Evolutionary conservation across 1,284 basidiomycete species (phyloP), one percentile per base, ranked within the genome.

Genomic region (Pseudozyma thailandica): DNA sequence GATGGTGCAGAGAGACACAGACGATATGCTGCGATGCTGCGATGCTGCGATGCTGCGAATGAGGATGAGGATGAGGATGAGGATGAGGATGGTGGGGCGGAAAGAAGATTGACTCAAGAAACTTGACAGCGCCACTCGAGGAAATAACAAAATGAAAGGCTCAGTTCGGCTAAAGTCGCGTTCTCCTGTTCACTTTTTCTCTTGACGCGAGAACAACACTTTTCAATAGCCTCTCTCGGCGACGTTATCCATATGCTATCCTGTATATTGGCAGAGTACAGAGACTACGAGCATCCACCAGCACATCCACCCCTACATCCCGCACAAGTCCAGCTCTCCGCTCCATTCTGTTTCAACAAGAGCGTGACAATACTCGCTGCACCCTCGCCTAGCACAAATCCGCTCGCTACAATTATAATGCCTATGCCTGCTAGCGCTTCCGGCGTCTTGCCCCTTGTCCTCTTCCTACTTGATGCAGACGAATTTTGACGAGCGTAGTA

Each of bases 361-460:
- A 98, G 86, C 8, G 90, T 89, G 27, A 94, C 84, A 42, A 98
- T 88, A 79, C 92, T 94, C 23, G 92, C 86, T 37, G 96, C 90
- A 2, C 94, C 86, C 70, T 98, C 94, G 26, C 94, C 94, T 18
- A 98, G 86, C 26, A 98, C 95, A 78, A 98, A 96, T 1, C 94
- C 94, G 77, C 91, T 93, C 4, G 94, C 95, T 28, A 96, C 86
- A 31, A 98, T 89, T 74, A 98, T 91, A 48, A 94, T 86, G 46
- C 87, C 87, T 68, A 91, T 93, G 78, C 89, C 90, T 45, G 63
- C 55, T 30, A 74, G 27, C 1, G 62, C 43, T 26, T 47, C 31
- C n/a, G 37, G 30, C 37, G 50, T 37, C 39, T 49, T 50, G 38
- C 27, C 41, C 10, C 16, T 38, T 15, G 27, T 21, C 25, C 31